Base-by-base conservation (phyloP, 805 yeast species). In the Candida cerambycidarum region DNA sequence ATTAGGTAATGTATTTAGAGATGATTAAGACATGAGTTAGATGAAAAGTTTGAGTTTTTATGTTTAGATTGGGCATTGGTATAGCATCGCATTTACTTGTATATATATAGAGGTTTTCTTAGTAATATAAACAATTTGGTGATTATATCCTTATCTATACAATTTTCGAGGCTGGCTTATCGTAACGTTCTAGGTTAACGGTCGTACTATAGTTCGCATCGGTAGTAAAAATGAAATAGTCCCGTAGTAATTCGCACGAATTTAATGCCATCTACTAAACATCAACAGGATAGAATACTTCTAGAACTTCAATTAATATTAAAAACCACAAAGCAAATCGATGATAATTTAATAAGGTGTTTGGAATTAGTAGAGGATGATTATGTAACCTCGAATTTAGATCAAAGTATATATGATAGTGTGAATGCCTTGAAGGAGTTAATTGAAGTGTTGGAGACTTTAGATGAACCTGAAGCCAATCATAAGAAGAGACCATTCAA, bases 301-400 rank as follows among this genome's bases (percentile, higher is more conserved):
- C 29, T 54, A 5, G 71, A 69, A 45, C 55, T 69, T 13, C 57
- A 63, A 42, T 47, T 63, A 57, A 69, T 69, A 11, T 54, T 65
- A 10, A 36, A 52, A 21, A 68, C 74, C 3, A 55, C 59, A 9
- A 57, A 58, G 33, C 52, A 50, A 33, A 65, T 68, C 27, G 58
- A 69, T 39, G 42, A 40, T 14, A 65, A 59, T 42, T 32, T 69
- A 9, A 39, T 47, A 13, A 51, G 50, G 18, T 55, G 67, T 12
- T 56, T 63, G 27, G 51, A 47, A 4, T 35, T 62, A 23, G 49
- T 63, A 11, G 41, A 40, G 32, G 44, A 41, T 14, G 24, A 27
- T 17, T 24, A 36, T 25, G 19, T 15, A 2, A 18, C 41, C 7
- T 6, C 17, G 6, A 36, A 17, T n/a, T 27, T 42, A 8, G 38